Conservation (phyloP, 2,329 filamentous ascomycete genomes). For the Aspergillus persii region DNA sequence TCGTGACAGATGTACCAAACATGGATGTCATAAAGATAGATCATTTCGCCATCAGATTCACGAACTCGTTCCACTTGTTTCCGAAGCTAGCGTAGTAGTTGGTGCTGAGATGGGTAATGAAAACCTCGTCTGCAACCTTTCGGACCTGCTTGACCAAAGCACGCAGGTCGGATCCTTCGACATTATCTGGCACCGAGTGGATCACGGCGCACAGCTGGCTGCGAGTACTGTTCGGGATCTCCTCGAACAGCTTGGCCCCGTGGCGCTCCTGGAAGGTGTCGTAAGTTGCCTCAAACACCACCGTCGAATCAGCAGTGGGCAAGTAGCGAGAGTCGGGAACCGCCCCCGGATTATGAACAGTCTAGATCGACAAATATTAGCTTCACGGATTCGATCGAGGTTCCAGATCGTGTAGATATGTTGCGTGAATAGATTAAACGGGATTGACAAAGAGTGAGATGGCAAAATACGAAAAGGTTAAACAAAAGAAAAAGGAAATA, state of each 20-base stretch:
- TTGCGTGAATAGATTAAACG: not conserved
- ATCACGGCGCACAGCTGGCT: slow-evolving; percentile 36
- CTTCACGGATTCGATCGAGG: slow-evolving; percentile 13
- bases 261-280: slow-evolving; percentile 36
- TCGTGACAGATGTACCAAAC: not conserved
- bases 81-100: slow-evolving; percentile 45
- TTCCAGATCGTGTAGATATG: not conserved
- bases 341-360: slow-evolving; percentile 49
- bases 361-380: slow-evolving; percentile 25
- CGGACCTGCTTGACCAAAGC: slow-evolving; percentile 36
- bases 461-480: too few species aligned
- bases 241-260: slow-evolving; percentile 31
- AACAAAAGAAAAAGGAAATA: not conserved
- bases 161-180: slow-evolving; percentile 29
- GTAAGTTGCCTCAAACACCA: slow-evolving; percentile 47
- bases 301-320: slow-evolving; percentile 43
- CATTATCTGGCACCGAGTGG: slow-evolving; percentile 36
- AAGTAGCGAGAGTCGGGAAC: slow-evolving; percentile 43
- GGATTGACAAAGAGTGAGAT: not conserved
- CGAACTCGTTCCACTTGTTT: slow-evolving; percentile 37
- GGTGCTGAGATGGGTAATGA: slow-evolving; percentile 38
- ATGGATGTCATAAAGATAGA: not conserved
- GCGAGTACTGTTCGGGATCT: slow-evolving; percentile 32
- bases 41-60: slow-evolving; percentile 31
- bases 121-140: slow-evolving; percentile 38